Base-by-base conservation (phyloP, 2,329 filamentous ascomycete genomes). In the Cryoendolithus antarcticus region DNA sequence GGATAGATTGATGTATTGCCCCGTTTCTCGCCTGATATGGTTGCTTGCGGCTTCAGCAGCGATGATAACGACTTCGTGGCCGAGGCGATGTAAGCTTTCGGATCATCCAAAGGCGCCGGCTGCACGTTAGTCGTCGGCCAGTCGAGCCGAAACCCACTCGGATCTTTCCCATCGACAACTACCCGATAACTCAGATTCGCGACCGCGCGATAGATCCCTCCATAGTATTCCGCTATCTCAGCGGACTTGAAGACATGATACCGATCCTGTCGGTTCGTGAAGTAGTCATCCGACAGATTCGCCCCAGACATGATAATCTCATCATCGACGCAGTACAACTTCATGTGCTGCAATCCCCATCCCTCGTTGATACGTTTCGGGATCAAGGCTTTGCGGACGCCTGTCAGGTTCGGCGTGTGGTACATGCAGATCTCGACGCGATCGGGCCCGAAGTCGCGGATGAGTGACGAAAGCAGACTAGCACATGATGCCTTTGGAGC, bases 261-360 rank as follows among this genome's bases (percentile, higher is more conserved):
- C 38, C 91, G 73, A 59, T 98, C 91, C 53, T 96, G 82, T 8
- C 91, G 79, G 52, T 96, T 91, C 30, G 86, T 94, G 54, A 98
- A 98, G 62, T 98, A 98, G 56, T 98, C 89, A 32, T 72, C 75
- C 0, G 86, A 94, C 6, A 98, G 66, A 50, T 98, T 98, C 10
- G 91, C 91, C 75, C 86, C 88, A 6, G 88, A 93, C 52, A 98
- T 75, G 48, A 98, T 89, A 42, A 98, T 82, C 60, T 94, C 86
- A 54, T 98, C 86, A 52, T 98, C 91, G 13, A 94, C 68, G 0
- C 91, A 91, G 52, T 98, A 98, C 0, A 98, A 70, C 70, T 98
- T 98, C 89, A 98, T 98, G 57, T 98, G 91, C 58, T 98, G 91
- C 44, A 98, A 64, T 1, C 91, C 91, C 91, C 91, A 98, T 11